phyloP scores from a whole-genome alignment of 2,329 filamentous ascomycete species.

The Trichoderma harzianum region DNA sequence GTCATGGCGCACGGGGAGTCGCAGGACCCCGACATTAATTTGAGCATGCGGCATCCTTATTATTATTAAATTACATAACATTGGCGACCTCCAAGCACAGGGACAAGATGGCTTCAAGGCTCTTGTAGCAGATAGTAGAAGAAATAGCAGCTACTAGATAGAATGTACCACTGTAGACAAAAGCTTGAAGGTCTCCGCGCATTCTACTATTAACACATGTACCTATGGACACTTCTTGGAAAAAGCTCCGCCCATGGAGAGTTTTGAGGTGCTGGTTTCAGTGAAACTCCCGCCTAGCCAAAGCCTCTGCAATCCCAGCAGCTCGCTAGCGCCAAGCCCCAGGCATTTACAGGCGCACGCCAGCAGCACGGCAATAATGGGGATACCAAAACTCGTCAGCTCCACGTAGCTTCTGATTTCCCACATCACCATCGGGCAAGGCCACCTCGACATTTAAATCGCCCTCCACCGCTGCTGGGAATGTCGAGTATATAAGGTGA shows the following conservation, averaged over 20 bases:
- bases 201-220: neutral
- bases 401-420: conserved; percentile 11
- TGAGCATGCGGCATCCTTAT: neutral
- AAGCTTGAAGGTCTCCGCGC: neutral
- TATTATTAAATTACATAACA: neutral
- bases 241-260: neutral
- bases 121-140: neutral
- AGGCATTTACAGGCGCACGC: neutral
- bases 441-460: neutral
- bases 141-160: neutral
- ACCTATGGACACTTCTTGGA: neutral
- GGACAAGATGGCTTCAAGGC: neutral
- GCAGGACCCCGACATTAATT: neutral
- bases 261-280: neutral
- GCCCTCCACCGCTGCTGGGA: neutral
- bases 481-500: neutral
- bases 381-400: conserved; percentile 8
- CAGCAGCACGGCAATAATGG: neutral
- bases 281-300: neutral
- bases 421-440: neutral
- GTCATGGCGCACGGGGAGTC: neutral
- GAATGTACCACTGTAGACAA: neutral
- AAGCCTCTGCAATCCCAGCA: neutral
- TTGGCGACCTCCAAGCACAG: neutral
- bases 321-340: conserved; percentile 8